Evolutionary conservation across 176 grass and related monocot genomes (phyloP).

Genomic region (Oryza glaberrima): DNA sequence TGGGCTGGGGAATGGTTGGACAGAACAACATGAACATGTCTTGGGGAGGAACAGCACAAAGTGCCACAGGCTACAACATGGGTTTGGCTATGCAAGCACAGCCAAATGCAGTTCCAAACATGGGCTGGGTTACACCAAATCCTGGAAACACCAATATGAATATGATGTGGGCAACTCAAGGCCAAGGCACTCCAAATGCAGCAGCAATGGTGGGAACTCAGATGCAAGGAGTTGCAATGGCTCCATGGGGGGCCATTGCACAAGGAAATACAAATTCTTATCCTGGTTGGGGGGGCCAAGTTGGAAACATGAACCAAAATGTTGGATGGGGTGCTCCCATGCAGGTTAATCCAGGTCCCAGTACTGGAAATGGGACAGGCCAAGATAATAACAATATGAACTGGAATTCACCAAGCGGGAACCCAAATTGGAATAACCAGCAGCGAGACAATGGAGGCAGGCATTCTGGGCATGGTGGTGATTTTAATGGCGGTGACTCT

Average conservation of each 20-base stretch:
- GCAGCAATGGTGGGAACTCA: slow-evolving; percentile 55
- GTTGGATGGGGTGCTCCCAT: slow-evolving; percentile 45
- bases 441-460: slow-evolving; percentile 46
- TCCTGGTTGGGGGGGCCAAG: slow-evolving; percentile 66
- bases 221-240: slow-evolving; percentile 63
- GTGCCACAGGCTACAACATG: slow-evolving; percentile 74
- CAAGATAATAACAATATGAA: slow-evolving; percentile 63
- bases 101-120: slow-evolving; percentile 60
- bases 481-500: slow-evolving; percentile 39
- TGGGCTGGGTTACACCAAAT: slow-evolving; percentile 63
- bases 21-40: slow-evolving; percentile 67
- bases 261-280: slow-evolving; percentile 65
- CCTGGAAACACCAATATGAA: slow-evolving; percentile 73
- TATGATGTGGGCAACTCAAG: slow-evolving; percentile 56
- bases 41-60: slow-evolving; percentile 60
- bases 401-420: slow-evolving; percentile 55
- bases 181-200: slow-evolving; percentile 55
- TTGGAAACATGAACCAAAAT: slow-evolving; percentile 60
- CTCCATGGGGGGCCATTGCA: slow-evolving; percentile 60
- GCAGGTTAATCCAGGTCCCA: slow-evolving; percentile 61
- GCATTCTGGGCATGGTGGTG: slow-evolving; percentile 43
- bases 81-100: slow-evolving; percentile 54
- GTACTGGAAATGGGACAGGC: slow-evolving; percentile 48
- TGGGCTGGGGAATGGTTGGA: slow-evolving; percentile 57
- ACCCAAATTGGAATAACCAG: slow-evolving; percentile 54